Conservation (phyloP, 2,329 filamentous ascomycete genomes). For the Sphaceloma murrayae region DNA sequence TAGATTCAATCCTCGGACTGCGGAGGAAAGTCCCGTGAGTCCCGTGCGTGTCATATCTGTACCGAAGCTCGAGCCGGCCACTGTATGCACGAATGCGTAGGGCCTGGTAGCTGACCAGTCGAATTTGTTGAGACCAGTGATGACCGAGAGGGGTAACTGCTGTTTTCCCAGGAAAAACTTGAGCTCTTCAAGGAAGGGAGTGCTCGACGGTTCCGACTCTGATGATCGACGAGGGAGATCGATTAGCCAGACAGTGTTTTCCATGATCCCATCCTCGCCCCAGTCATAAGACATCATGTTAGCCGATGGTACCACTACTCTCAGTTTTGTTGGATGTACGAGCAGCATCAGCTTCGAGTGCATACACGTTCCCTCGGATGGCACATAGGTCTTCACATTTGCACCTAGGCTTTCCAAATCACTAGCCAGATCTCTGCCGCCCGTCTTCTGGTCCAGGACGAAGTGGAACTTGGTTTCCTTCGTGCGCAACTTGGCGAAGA, state of each 20-base stretch:
- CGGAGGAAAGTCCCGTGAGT: conserved; percentile 61
- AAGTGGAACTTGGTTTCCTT: conserved; percentile 42
- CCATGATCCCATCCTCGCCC: conserved; percentile 76
- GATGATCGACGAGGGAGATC: conserved; percentile 59
- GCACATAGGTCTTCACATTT: conserved; percentile 38
- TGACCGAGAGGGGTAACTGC: conserved; percentile 53
- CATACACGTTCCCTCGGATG: conserved; percentile 58
- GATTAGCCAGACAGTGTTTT: conserved; percentile 87
- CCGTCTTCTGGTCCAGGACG: conserved; percentile 39
- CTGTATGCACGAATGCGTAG: conserved; percentile 75
- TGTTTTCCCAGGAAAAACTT: conserved; percentile 59
- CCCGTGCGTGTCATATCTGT: conserved; percentile 48
- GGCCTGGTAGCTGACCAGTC: conserved; percentile 66
- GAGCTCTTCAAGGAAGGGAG: conserved; percentile 60
- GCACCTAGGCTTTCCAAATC: conserved; percentile 26
- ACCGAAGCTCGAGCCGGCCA: conserved; percentile 36
- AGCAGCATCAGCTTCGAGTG: conserved; percentile 90
- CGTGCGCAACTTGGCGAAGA: conserved; percentile 51
- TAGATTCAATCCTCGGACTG: conserved; percentile 56
- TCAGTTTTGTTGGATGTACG: conserved; percentile 63
- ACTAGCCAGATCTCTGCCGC: conserved; percentile 6
- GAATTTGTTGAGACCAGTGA: conserved; percentile 62
- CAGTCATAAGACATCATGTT: conserved; percentile 83
- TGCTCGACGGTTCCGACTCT: conserved; percentile 29
- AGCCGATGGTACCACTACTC: conserved; percentile 76